Percentiles rank a stretch among this genome's conserved stretches.
Evolutionary conservation across 768 basidiomycete genomes (phyloP).

Genomic region (Chiua virens): DNA sequence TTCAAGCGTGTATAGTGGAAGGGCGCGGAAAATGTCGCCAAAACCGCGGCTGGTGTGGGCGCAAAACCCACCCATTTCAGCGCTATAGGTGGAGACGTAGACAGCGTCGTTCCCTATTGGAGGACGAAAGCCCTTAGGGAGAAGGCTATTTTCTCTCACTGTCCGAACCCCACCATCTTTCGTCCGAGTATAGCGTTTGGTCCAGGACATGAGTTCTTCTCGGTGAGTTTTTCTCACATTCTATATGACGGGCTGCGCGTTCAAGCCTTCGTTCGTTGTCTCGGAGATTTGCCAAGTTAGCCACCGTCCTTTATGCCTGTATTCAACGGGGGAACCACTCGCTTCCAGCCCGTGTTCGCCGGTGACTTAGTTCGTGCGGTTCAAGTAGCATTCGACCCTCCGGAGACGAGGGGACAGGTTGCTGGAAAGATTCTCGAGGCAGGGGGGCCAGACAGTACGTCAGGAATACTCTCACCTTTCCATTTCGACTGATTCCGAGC

Average conservation of each 20-base stretch:
- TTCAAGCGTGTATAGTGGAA: conserved; percentile 64
- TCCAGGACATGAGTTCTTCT: conserved; percentile 74
- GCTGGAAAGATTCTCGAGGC: conserved; percentile 48
- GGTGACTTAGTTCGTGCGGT: conserved; percentile 65
- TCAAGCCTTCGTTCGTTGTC: no score
- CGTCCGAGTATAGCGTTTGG: conserved; percentile 77
- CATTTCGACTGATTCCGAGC: conserved; percentile 31
- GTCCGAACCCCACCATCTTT: conserved; percentile 56
- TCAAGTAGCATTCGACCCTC: conserved; percentile 52
- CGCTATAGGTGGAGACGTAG: conserved; percentile 69
- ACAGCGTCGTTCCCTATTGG: conserved; percentile 57
- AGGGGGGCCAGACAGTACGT: conserved; percentile 51
- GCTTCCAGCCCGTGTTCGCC: conserved; percentile 74
- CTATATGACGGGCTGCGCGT: neutral
- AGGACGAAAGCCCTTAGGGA: conserved; percentile 68
- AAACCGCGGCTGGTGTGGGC: conserved; percentile 47
- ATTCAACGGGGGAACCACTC: conserved; percentile 64
- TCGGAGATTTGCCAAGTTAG: conserved; percentile 63
- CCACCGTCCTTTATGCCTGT: conserved; percentile 67
- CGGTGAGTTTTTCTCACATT: conserved; percentile 40
- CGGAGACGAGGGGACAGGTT: conserved; percentile 34
- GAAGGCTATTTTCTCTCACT: conserved; percentile 43
- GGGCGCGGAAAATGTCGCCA: conserved; percentile 68
- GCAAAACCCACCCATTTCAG: conserved; percentile 67
- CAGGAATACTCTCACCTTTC: conserved; percentile 24